Evolutionary conservation across 2,329 filamentous ascomycete genomes (phyloP), one percentile per base, ranked within the genome.

Genomic region (Cryphonectria carpinicola): DNA sequence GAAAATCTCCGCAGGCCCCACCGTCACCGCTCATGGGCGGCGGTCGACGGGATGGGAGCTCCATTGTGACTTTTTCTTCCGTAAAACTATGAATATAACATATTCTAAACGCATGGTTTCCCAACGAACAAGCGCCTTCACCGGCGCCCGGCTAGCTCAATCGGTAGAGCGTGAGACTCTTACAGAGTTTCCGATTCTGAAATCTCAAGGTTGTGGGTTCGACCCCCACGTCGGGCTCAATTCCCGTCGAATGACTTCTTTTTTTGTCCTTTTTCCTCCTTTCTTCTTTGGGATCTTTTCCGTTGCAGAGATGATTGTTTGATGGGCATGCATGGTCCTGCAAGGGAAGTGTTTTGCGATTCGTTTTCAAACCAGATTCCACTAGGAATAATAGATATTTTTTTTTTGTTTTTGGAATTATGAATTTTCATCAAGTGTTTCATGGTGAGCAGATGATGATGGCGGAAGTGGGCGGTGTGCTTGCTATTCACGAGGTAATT

Each of bases 131-230:
- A 65, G 65, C 65, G 65, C 39, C 56, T 43, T 43, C 41, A 60
- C n/a, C 3, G 54, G 56, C 70, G 84, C 84, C 84, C 82, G 84
- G 85, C 84, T 89, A 89, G 87, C 87, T 89, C 87, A 89, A 89
- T 89, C 86, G 86, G 87, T 90, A 91, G 89, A 91, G 88, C 88
- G 88, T 90, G 85, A 89, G 88, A 90, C 89, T 90, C 89, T 88
- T 87, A 87, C 32, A 37, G 37, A 11, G 37, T 58, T 41, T 58
- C n/a, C 35, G 65, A 61, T 46, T 67, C 54, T 46, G 52, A 46
- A 67, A 67, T 67, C 65, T 67, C 37, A 67, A 67, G 65, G 65
- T 46, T 67, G 65, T 67, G 65, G 65, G 64, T 66, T 66, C 64
- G 64, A 66, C 64, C 64, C 64, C 64, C 64, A 66, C 64, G 64